Evolutionary conservation across 208 protist species (phyloP).

Genomic region (Leishmania tarentolae): DNA sequence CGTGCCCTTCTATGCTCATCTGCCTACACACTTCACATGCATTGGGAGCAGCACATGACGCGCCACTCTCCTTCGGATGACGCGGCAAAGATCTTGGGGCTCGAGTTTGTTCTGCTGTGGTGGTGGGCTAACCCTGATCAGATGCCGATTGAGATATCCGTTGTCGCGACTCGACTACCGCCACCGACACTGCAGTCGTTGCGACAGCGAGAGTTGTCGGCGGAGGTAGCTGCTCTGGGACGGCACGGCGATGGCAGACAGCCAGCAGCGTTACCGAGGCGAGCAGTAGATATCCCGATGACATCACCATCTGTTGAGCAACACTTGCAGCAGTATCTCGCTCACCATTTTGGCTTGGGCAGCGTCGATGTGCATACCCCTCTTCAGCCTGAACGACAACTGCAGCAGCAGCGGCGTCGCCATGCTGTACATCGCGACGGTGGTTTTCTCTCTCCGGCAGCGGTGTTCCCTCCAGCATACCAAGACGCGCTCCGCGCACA

Average conservation of each 20-base stretch:
- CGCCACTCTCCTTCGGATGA: background rate
- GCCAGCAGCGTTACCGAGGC: background rate
- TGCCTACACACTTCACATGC: conserved; percentile 57
- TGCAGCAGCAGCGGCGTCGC: background rate
- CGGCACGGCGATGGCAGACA: background rate
- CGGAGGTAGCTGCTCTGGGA: background rate
- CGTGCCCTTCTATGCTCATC: conserved; percentile 38
- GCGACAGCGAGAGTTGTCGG: conserved; percentile 8
- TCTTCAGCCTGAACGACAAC: background rate
- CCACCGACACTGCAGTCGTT: conserved; percentile 8
- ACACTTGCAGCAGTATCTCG: conserved; percentile 20
- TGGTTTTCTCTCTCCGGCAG: conserved; percentile 23
- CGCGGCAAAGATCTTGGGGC: conserved; percentile 17
- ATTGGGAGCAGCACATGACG: conserved; percentile 45
- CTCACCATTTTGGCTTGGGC: background rate
- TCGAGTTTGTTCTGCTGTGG: conserved; percentile 72
- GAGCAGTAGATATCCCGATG: too few species aligned
- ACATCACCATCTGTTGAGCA: conserved; percentile 16
- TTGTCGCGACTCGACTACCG: conserved; percentile 14
- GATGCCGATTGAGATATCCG: conserved; percentile 48
- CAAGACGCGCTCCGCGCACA: conserved; percentile 19
- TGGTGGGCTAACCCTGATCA: conserved; percentile 76
- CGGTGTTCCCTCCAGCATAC: conserved; percentile 23
- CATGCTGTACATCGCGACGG: background rate
- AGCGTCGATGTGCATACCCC: background rate